These are phyloP conservation scores for Hypomontagnella submonticulosa DNA, from an alignment of 495 filamentous ascomycete species.

Conservation along the genomic window DNA sequence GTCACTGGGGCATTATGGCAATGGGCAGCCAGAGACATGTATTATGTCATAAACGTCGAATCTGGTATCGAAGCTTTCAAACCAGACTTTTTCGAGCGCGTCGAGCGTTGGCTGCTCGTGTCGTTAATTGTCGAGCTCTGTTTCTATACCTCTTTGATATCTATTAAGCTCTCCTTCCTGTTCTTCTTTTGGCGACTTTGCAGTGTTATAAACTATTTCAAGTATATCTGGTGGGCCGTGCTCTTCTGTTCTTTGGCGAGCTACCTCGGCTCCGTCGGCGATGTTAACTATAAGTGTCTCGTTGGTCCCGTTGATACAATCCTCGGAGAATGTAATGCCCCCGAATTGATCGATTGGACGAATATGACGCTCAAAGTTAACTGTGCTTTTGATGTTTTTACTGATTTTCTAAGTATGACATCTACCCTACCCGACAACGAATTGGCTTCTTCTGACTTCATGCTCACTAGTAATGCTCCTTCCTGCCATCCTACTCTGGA, in stretches of 20 bases:
- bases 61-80: background rate
- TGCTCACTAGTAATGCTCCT: background rate
- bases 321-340: background rate
- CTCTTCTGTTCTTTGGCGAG: background rate
- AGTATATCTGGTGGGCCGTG: background rate
- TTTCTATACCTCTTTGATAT: background rate
- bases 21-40: background rate
- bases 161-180: background rate
- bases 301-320: background rate
- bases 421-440: background rate
- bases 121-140: background rate
- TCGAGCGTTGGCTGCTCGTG: background rate
- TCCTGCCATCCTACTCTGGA: background rate
- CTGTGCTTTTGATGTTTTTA: background rate
- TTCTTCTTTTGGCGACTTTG: background rate
- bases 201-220: background rate
- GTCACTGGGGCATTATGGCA: background rate
- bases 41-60: background rate
- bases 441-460: background rate
- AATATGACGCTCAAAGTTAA: background rate
- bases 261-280: background rate
- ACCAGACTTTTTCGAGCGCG: background rate
- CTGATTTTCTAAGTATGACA: background rate
- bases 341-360: background rate
- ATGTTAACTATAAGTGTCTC: background rate